Percentiles rank a stretch among this genome's conserved stretches.
Conservation (phyloP, 306 rosid species). For the Glycine latifolia region DNA sequence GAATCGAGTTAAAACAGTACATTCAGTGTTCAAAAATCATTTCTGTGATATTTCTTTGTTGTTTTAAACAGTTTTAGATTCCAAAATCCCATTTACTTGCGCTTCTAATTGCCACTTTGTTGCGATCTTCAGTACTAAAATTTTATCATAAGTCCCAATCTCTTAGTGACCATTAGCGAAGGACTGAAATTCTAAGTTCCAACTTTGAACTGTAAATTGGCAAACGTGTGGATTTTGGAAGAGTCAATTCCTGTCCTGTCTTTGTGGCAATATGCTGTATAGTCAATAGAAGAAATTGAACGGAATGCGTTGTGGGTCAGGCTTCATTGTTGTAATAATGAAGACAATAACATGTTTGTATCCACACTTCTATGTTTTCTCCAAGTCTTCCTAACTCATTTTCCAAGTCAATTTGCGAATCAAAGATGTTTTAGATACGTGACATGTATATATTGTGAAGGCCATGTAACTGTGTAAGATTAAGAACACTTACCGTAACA, state of each 20-base stretch:
- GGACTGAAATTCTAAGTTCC: no score
- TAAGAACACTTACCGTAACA: neutral
- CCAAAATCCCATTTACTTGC: neutral
- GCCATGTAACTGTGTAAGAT: neutral
- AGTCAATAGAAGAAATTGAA: slow-evolving; percentile 9
- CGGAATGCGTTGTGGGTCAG: neutral
- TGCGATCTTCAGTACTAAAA: no score
- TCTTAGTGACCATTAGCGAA: no score
- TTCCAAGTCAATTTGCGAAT: slow-evolving; percentile 43
- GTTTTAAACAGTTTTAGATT: no score
- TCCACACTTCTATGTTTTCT: neutral
- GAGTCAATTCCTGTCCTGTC: neutral
- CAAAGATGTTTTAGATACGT: neutral
- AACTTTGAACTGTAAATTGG: no score
- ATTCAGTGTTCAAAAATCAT: no score
- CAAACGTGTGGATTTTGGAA: neutral
- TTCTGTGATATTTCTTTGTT: no score
- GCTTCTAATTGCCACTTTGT: neutral
- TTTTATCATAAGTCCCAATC: no score
- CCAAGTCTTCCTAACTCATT: slow-evolving; percentile 23
- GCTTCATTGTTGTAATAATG: neutral
- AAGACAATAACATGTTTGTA: neutral
- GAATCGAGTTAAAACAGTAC: no score
- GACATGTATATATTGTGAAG: slow-evolving; percentile 15
- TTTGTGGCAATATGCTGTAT: neutral